Evolutionary conservation across 2,329 filamentous ascomycete genomes (phyloP).

Genomic region (Claviceps africana): DNA sequence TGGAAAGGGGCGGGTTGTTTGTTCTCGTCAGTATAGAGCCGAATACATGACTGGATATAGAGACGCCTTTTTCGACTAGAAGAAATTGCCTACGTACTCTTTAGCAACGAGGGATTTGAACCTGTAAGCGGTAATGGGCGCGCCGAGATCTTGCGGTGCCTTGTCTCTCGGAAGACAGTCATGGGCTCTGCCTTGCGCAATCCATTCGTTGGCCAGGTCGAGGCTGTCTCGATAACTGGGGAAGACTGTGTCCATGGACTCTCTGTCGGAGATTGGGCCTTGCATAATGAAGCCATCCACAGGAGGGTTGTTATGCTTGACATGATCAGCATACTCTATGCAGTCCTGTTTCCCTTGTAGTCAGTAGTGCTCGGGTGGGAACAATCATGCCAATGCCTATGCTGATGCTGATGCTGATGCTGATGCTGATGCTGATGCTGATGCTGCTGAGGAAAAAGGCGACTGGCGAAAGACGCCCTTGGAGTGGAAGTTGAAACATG

Average conservation of each 20-base stretch:
- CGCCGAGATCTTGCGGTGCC: slow-evolving; percentile 25
- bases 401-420: not conserved
- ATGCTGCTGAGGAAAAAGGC: not conserved
- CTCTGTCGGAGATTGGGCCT: slow-evolving; percentile 64
- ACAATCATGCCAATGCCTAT: not conserved
- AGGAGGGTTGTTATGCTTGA: slow-evolving; percentile 29
- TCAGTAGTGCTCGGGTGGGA: not conserved
- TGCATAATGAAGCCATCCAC: slow-evolving; percentile 70
- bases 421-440: not conserved
- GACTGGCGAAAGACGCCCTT: not conserved
- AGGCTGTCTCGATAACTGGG: slow-evolving; percentile 31
- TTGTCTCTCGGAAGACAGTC: slow-evolving; percentile 39
- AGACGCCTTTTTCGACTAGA: not conserved
- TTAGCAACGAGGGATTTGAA: slow-evolving; percentile 34
- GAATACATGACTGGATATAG: not conserved
- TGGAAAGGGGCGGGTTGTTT: not conserved
- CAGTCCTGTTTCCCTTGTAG: slow-evolving; percentile 30
- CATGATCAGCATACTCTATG: slow-evolving; percentile 37
- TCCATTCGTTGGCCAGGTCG: slow-evolving; percentile 37
- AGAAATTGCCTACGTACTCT: slow-evolving; percentile 27
- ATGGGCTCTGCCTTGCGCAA: slow-evolving; percentile 36
- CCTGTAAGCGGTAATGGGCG: slow-evolving; percentile 38
- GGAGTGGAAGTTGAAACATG: slow-evolving; percentile 13
- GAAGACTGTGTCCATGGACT: slow-evolving; percentile 39
- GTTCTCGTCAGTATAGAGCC: not conserved